Base-by-base conservation (phyloP, 495 filamentous ascomycete genomes). In the Penicillium argentinense region DNA sequence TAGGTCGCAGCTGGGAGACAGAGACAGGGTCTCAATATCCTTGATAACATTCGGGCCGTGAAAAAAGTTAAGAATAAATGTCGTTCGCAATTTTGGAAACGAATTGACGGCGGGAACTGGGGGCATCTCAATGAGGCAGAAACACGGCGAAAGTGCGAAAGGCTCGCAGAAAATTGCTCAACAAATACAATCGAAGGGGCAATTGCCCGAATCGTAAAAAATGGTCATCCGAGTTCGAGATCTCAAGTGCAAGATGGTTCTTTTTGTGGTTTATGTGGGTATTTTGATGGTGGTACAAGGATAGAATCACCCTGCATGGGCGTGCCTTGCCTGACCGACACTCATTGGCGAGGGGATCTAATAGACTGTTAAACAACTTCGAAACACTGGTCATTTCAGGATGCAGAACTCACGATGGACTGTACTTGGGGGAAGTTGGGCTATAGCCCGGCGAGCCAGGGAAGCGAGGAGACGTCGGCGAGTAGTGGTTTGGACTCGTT, bases 391-490 rank as follows among this genome's bases (percentile, higher is more conserved):
- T n/a, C n/a, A n/a, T 6, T 24, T 9, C 9, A 14, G 17, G 14
- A 2, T 13, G 23, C 2, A 36, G 13, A 19, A 66, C 71, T 61
- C 62, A 74, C 69, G 70, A 64, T 51, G 70, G 69, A 42, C 71
- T 74, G 44, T 68, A 76, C 42, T 69, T 66, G 40, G 75, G 75
- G 19, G 74, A 77, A 48, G 73, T 78, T 24, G 80, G 80, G 47
- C 77, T 80, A 63, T 79, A 83, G 32, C 75, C 74, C 43, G 79
- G 79, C 17, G 82, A 82, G 52, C 76, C 75, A 66, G 77, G 72
- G 67, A 87, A 83, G 29, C 77, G 75, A 19, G 88, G 88, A 51
- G 85, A 88, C 27, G 86, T 89, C 6, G 87, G 87, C 30, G 85
- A 89, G 61, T 91, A 90, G 6, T 78, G 80, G 54, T 81, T 78